Base-by-base conservation (phyloP, 371 early-diverging fungal genomes). In the Mucor plumbeus region DNA sequence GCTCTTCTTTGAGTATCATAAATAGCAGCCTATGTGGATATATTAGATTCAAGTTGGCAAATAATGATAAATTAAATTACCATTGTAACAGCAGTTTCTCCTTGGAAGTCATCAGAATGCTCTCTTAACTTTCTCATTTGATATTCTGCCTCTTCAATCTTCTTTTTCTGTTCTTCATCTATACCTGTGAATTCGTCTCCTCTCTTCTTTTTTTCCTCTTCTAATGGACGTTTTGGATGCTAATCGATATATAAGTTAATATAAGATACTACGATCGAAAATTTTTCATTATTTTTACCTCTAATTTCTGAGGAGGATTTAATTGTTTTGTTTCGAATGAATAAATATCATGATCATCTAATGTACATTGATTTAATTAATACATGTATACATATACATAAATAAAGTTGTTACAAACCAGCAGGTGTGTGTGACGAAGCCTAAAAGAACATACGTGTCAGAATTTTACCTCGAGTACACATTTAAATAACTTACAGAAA, bases 321-420 rank as follows among this genome's bases (percentile, higher is more conserved):
- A 92, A 72, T 67, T 95, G 90, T 63, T 82, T 91, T 1, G 87
- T 82, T 54, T 93, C 92, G 64, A 94, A 88, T 1, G 90, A 82
- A 17, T 85, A 74, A 36, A 94, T 63, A 71, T 94, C 94, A 73
- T 95, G 95, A 68, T 93, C 94, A 80, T 94, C 94, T 81, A 76
- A 41, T 38, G 54, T 34, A 10, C 38, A 19, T 39, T 21, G 21
- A 56, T 59, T 53, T 34, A 50, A 50, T 50, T 50, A 21, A 21
- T 50, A 50, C 50, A 26, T 50, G n/a, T 50, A 50, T 11, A 11
- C 21, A 8, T 17, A 44, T 17, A 50, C 50, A 50, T 26, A 50
- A 50, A 50, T n/a, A 31, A 43, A 33, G 39, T 6, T 17, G 36
- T 7, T 34, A 38, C 35, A 71, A 71, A 81, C 77, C 76, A 47